Base-by-base conservation (phyloP, 2,329 filamentous ascomycete species). In the Polytolypa hystricis region DNA sequence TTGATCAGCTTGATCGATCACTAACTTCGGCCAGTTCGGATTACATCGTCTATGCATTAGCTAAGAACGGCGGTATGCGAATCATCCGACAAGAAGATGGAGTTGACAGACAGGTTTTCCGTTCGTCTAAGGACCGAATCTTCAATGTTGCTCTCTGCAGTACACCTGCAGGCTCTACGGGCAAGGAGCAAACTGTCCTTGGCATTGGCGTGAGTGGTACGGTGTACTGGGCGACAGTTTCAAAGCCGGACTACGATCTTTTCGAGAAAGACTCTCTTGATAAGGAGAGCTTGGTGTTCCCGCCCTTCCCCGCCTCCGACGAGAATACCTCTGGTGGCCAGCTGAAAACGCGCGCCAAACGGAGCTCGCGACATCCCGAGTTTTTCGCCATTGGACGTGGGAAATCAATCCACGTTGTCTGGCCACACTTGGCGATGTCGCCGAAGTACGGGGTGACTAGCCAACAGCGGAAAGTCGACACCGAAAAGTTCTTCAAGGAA, bases 31-130 rank as follows among this genome's bases (percentile, higher is more conserved):
- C 89, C 12, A 89, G 85, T 17, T 79, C 84, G 53, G 81, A 81
- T 42, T 94, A 91, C 64, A 96, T 98, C 60, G 80, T 84, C 4
- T 98, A 96, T 52, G 86, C 85, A 29, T 84, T 94, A 68, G 84
- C 84, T 29, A 95, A 93, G 67, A 84, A 86, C 47, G 86, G 86
- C 34, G 91, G 91, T 32, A 76, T 98, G 51, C 79, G 89, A 39
- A 81, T 98, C 39, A 95, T 98, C 54, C 78, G 85, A 44, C 91
- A 98, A 62, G 84, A 93, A 47, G 86, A 93, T 53, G 91, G 91
- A 40, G 81, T 79, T 47, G 86, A 95, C 58, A 82, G 84, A 54
- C 87, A 93, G 59, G 74, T 96, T 15, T 96, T 96, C 60, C 84
- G 84, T 36, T 81, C 87, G 51, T 86, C 83, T 37, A 81, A 85